Base-by-base conservation (phyloP, 805 yeast species). In the Cyberlindnera veronae region DNA sequence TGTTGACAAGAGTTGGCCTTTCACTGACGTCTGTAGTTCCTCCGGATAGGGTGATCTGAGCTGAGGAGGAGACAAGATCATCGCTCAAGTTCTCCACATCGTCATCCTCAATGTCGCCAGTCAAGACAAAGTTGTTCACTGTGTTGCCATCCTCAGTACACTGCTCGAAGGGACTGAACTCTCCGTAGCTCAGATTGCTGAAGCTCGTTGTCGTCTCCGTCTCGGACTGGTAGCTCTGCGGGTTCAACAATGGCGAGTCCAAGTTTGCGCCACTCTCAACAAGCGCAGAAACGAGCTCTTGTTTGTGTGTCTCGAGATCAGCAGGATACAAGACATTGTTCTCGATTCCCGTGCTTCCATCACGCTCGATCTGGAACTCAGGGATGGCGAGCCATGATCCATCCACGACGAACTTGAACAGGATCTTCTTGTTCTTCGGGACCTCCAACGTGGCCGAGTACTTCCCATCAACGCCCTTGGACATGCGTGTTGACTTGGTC, bases 371-470 rank as follows among this genome's bases (percentile, higher is more conserved):
- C 31, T 61, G 61, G 45, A 72, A 71, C 24, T 50, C 38, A 1
- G 60, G 54, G 15, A 72, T 65, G 6, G 71, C 66, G 18, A 54
- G 35, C 84, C 84, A 79, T 29, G 64, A 65, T 13, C 74, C 81
- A 52, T 78, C 83, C 34, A 78, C 83, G 34, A 79, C 72, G 56
- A 72, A 79, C 50, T 59, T 79, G 66, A 73, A 79, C 24, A 67
- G 59, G 23, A 72, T 51, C 49, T 67, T 66, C 36, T 60, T 68
- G 17, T 54, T 26, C 19, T n/a, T 47, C 18, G 69, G 68, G 5
- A 65, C 41, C 12, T 68, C 71, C 32, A 76, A 56, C 9, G 79
- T 77, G 24, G 66, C 68, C 19, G 69, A 52, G 46, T 69, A 70
- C 38, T 63, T 64, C 20, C 69, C 72, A 19, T 66, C 58, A 36